phyloP scores from a whole-genome alignment of 2,329 filamentous ascomycete species.

The Alternaria sp. region DNA sequence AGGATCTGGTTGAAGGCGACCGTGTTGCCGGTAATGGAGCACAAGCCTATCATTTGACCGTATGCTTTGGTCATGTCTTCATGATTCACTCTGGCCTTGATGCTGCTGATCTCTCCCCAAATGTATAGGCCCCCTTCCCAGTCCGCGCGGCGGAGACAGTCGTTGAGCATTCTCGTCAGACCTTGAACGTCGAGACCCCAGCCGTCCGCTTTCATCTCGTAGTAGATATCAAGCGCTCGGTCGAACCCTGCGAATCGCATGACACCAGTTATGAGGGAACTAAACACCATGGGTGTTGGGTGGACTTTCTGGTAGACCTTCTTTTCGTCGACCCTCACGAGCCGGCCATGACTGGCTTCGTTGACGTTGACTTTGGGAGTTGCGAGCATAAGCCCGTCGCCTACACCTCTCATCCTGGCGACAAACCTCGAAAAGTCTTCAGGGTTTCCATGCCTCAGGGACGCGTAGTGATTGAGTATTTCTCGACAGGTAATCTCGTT shows the following conservation, averaged over 20 bases:
- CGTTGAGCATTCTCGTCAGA: slow-evolving; percentile 48
- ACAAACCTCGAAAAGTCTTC: slow-evolving; percentile 49
- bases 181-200: slow-evolving; percentile 54
- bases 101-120: slow-evolving; percentile 52
- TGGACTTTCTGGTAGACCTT: slow-evolving; percentile 53
- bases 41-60: slow-evolving; percentile 40
- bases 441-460: slow-evolving; percentile 27
- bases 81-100: slow-evolving; percentile 29
- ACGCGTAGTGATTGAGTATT: slow-evolving; percentile 51
- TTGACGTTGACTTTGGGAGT: slow-evolving; percentile 48
- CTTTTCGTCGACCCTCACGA: slow-evolving; percentile 27
- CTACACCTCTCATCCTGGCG: slow-evolving; percentile 50
- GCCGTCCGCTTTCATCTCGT: slow-evolving; percentile 52
- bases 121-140: slow-evolving; percentile 44
- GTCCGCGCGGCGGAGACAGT: slow-evolving; percentile 50
- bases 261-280: slow-evolving; percentile 50
- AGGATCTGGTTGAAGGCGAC: slow-evolving; percentile 42
- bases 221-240: slow-evolving; percentile 50
- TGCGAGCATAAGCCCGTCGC: slow-evolving; percentile 50
- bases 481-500: slow-evolving; percentile 54
- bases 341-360: slow-evolving; percentile 31
- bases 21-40: slow-evolving; percentile 39
- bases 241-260: slow-evolving; percentile 55
- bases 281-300: slow-evolving; percentile 54
- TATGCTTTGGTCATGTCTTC: slow-evolving; percentile 38